Evolutionary conservation across 129 eudicot species (phyloP).

Genomic region (Artemisia argyi): DNA sequence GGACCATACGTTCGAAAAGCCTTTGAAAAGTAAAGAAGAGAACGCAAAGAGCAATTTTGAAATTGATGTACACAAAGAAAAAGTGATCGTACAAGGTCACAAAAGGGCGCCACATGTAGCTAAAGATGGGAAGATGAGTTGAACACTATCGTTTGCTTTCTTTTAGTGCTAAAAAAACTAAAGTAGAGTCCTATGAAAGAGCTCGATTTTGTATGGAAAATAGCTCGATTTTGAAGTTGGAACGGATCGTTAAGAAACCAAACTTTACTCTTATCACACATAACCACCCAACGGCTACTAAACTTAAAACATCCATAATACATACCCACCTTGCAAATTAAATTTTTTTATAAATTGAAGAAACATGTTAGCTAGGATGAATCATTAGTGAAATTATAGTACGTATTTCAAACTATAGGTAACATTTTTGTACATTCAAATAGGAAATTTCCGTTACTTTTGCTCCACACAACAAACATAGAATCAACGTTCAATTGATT

Average conservation of each 20-base stretch:
- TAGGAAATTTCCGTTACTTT: too few relatives aligned
- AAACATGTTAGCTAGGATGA: too few relatives aligned
- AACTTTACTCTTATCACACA: too few relatives aligned
- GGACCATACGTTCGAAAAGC: constrained; percentile 9
- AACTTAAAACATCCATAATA: too few relatives aligned
- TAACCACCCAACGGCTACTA: too few relatives aligned
- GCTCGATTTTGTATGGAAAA: neutral
- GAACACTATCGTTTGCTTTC: constrained; percentile 8
- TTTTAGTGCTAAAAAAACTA: neutral
- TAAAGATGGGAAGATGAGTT: constrained; percentile 15
- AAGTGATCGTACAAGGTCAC: constrained; percentile 13
- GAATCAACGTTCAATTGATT: too few relatives aligned
- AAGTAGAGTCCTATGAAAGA: neutral
- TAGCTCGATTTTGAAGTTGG: neutral
- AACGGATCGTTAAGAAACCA: neutral
- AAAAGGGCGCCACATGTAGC: constrained; percentile 23
- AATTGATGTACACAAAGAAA: constrained; percentile 7
- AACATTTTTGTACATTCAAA: too few relatives aligned
- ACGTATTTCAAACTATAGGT: too few relatives aligned
- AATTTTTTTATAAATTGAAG: too few relatives aligned
- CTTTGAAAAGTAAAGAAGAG: constrained; percentile 12
- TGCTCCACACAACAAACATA: too few relatives aligned
- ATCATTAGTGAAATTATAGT: too few relatives aligned
- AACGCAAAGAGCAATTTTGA: constrained; percentile 36
- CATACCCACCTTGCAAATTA: too few relatives aligned